Conservation (phyloP, 371 early-diverging fungal species). For the Syncephalastrum monosporum region DNA sequence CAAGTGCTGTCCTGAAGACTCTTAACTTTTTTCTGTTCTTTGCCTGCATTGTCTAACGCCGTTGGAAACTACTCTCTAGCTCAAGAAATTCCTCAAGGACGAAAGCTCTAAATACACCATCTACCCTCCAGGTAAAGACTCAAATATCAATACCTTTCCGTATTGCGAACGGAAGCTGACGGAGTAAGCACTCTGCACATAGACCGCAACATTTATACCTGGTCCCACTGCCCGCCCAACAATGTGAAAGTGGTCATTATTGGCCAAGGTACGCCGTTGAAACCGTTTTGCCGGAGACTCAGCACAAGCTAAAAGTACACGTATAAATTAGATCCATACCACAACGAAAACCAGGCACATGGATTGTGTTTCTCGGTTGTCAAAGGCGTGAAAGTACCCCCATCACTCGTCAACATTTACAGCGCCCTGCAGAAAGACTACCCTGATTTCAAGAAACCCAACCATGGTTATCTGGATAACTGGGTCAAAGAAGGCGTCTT, state of each 20-base stretch:
- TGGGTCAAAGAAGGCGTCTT: slow-evolving; percentile 96
- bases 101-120: slow-evolving; percentile 57
- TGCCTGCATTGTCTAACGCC: slow-evolving; percentile 3
- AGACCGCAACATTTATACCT: slow-evolving; percentile 71
- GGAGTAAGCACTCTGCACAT: background rate
- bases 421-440: slow-evolving; percentile 77
- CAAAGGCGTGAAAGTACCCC: slow-evolving; percentile 77
- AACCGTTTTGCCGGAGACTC: background rate
- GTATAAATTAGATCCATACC: slow-evolving; percentile 88
- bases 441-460: slow-evolving; percentile 59
- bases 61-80: slow-evolving; percentile 27
- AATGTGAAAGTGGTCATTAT: slow-evolving; percentile 84
- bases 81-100: slow-evolving; percentile 65
- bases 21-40: background rate
- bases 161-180: background rate
- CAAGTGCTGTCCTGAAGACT: slow-evolving; percentile 22
- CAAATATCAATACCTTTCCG: background rate
- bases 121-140: slow-evolving; percentile 68
- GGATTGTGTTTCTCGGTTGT: slow-evolving; percentile 90
- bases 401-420: slow-evolving; percentile 94
- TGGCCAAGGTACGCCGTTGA: slow-evolving; percentile 73
- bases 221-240: slow-evolving; percentile 67
- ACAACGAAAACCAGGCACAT: slow-evolving; percentile 90
- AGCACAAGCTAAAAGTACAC: slow-evolving; percentile 5
- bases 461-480: slow-evolving; percentile 69